Evolutionary conservation across 2,329 filamentous ascomycete species (phyloP).

Genomic region (Neofusicoccum laricinum): DNA sequence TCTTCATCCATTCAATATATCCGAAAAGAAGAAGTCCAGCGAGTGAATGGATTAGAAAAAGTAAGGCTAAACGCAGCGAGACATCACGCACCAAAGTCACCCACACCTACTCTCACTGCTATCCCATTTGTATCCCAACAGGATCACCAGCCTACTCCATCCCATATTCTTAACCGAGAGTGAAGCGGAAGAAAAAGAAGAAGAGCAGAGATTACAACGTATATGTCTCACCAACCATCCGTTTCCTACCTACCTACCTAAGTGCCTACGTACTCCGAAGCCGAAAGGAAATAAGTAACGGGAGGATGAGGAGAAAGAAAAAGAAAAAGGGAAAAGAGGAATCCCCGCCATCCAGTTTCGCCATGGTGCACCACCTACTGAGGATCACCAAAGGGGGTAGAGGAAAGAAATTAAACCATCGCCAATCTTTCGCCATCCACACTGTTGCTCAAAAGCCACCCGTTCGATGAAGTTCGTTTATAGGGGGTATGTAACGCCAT

Average conservation of each 20-base stretch:
- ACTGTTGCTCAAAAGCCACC: background rate
- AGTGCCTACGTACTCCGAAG: background rate
- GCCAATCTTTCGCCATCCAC: constrained; percentile 2
- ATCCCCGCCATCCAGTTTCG: background rate
- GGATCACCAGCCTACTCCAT: background rate
- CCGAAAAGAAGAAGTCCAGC: background rate
- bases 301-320: background rate
- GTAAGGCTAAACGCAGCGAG: background rate
- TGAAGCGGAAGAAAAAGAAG: too few relatives aligned
- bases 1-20: background rate
- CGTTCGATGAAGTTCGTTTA: background rate
- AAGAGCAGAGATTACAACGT: background rate
- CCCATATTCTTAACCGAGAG: too few relatives aligned
- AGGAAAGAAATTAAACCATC: background rate
- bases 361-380: background rate
- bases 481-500: constrained; percentile 14
- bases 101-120: background rate
- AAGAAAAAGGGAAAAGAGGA: background rate
- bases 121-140: background rate
- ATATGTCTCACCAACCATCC: too few relatives aligned
- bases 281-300: background rate
- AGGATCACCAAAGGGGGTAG: background rate
- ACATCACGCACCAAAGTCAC: background rate
- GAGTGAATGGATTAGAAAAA: background rate
- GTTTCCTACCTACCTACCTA: background rate